Conservation (phyloP, 2,329 filamentous ascomycete genomes). For the Chrysoporthe deuterocubensis region DNA sequence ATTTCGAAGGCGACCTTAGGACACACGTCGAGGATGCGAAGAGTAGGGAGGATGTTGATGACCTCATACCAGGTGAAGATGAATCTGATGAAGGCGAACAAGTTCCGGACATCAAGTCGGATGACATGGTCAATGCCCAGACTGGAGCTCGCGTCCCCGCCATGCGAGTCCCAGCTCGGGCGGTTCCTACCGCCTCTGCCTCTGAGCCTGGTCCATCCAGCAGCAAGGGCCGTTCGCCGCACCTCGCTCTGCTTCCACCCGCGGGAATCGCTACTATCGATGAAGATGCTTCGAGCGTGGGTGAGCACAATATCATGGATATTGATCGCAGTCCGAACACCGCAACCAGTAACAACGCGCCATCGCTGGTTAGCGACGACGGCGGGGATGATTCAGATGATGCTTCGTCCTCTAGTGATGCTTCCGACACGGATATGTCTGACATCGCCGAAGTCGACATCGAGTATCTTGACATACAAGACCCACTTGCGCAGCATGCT, state of each 20-base stretch:
- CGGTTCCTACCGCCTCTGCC: slow-evolving; percentile 55
- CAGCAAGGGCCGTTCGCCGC: slow-evolving; percentile 56
- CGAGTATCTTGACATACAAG: slow-evolving; percentile 53
- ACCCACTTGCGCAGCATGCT: slow-evolving; percentile 45
- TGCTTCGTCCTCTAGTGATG: slow-evolving; percentile 60
- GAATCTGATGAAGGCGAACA: slow-evolving; percentile 58
- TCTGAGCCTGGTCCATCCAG: slow-evolving; percentile 55
- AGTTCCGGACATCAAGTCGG: slow-evolving; percentile 33
- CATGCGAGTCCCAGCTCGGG: slow-evolving; percentile 64
- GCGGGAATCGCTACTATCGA: slow-evolving; percentile 23
- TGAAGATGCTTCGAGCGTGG: slow-evolving; percentile 42
- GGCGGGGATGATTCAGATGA: slow-evolving; percentile 77
- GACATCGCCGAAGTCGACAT: slow-evolving; percentile 65
- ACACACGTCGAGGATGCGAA: slow-evolving; percentile 64
- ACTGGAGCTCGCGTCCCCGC: slow-evolving; percentile 43
- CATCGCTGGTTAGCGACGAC: slow-evolving; percentile 79
- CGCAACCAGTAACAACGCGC: slow-evolving; percentile 74
- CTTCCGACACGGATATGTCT: slow-evolving; percentile 56
- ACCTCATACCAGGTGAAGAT: slow-evolving; percentile 50
- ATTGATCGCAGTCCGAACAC: slow-evolving; percentile 71
- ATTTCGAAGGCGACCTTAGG: slow-evolving; percentile 63
- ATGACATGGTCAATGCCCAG: slow-evolving; percentile 27
- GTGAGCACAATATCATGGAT: slow-evolving; percentile 52
- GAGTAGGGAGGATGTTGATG: slow-evolving; percentile 55
- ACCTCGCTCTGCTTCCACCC: slow-evolving; percentile 42